Conservation (phyloP, 2,329 filamentous ascomycete genomes). For the Aspergillus pseudoviridinutans region DNA sequence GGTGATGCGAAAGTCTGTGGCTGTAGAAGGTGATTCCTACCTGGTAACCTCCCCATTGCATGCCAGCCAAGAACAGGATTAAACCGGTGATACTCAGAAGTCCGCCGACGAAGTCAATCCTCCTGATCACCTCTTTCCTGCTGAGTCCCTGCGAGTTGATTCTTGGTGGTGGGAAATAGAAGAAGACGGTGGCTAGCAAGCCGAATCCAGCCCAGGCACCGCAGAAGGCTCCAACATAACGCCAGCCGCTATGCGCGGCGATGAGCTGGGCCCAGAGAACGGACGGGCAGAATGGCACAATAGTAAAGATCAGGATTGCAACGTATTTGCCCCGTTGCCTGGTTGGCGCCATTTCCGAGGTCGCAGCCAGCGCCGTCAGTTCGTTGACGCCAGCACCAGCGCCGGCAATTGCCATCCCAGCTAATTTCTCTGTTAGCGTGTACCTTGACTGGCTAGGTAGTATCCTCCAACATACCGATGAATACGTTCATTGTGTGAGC, state of each 20-base stretch:
- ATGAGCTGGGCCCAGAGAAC: conserved; percentile 60
- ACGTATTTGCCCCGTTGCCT: conserved; percentile 62
- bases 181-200: conserved; percentile 39
- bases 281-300: conserved; percentile 60
- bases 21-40: conserved; percentile 16
- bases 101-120: conserved; percentile 51
- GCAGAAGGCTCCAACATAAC: conserved; percentile 42
- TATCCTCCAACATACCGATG: conserved; percentile 49
- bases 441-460: neutral
- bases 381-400: conserved; percentile 65
- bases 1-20: neutral
- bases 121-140: conserved; percentile 38
- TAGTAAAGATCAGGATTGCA: conserved; percentile 56
- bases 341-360: conserved; percentile 64
- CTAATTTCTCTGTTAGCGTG: conserved; percentile 25
- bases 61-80: conserved; percentile 46
- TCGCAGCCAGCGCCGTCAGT: conserved; percentile 63
- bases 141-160: conserved; percentile 38
- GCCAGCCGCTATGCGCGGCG: conserved; percentile 42
- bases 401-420: conserved; percentile 57
- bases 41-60: conserved; percentile 51
- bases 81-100: conserved; percentile 47
- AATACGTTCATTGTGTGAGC: conserved; percentile 58
- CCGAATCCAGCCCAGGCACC: conserved; percentile 42
- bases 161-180: conserved; percentile 46